phyloP scores from a whole-genome alignment of 139 green algal genomes.

The Trebouxia sp. region DNA sequence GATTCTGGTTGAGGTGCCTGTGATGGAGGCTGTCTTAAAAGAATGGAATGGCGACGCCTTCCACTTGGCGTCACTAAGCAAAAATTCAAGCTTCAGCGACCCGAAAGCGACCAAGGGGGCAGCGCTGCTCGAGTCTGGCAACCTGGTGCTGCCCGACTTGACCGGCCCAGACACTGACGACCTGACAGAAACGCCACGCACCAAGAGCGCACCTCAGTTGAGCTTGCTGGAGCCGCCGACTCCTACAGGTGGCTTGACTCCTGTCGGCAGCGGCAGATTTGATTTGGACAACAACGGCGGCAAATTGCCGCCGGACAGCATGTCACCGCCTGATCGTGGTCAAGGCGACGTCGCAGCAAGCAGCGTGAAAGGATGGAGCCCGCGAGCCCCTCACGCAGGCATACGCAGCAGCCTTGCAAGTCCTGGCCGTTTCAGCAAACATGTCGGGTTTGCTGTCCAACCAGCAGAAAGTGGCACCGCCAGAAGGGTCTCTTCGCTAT shows the following conservation, averaged over 20 bases:
- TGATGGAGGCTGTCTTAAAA: conserved; percentile 21
- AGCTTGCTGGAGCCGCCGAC: neutral
- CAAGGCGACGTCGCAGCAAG: too few species aligned
- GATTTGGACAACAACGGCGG: too few species aligned
- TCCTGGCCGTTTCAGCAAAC: neutral
- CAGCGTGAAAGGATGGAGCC: neutral
- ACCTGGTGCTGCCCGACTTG: neutral
- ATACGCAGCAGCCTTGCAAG: neutral
- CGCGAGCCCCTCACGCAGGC: neutral
- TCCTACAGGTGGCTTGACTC: too few species aligned
- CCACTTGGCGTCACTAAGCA: neutral
- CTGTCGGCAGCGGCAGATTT: too few species aligned
- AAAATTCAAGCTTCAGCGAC: neutral
- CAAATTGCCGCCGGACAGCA: too few species aligned
- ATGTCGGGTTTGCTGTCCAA: neutral
- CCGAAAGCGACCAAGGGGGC: neutral
- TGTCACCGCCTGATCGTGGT: too few species aligned
- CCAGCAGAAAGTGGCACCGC: neutral
- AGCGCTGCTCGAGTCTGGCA: neutral
- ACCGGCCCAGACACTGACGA: neutral
- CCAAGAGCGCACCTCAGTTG: neutral
- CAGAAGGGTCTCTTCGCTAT: neutral
- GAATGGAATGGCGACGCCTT: neutral
- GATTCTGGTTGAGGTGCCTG: neutral
- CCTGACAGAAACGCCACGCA: neutral